Evolutionary conservation across 2,329 filamentous ascomycete genomes (phyloP).

Genomic region (Aspergillus unguis): DNA sequence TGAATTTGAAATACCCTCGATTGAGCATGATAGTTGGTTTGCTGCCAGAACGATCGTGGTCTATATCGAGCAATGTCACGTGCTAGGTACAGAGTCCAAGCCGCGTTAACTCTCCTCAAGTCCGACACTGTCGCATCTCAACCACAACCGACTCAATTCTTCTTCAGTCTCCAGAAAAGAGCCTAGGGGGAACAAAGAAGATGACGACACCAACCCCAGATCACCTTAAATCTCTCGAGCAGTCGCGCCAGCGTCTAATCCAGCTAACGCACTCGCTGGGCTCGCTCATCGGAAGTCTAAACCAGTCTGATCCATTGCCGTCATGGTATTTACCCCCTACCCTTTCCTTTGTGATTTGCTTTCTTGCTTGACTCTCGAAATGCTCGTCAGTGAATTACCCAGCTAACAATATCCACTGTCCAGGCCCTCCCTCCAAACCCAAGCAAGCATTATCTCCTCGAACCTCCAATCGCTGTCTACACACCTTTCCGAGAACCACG

Average conservation of each 20-base stretch:
- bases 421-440: conserved; percentile 70
- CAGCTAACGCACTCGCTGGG: conserved; percentile 67
- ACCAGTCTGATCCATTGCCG: conserved; percentile 64
- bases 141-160: not conserved
- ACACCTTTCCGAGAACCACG: conserved; percentile 61
- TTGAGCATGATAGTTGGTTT: no score
- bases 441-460: conserved; percentile 66
- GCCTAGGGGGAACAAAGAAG: not conserved
- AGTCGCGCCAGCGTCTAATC: conserved; percentile 64
- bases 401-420: not conserved
- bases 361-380: not conserved
- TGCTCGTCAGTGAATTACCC: not conserved
- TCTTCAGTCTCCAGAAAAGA: not conserved
- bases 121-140: no score
- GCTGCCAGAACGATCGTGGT: no score
- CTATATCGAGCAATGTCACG: no score
- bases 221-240: conserved; percentile 63
- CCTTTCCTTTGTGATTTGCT: conserved; percentile 36
- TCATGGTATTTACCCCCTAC: conserved; percentile 45
- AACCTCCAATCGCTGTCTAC: conserved; percentile 67
- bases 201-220: conserved; percentile 41
- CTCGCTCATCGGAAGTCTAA: conserved; percentile 60
- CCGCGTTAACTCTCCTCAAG: no score
- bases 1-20: no score
- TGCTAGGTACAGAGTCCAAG: no score